phyloP scores from a whole-genome alignment of 768 basidiomycete species.

The Lyophyllum decastes region DNA sequence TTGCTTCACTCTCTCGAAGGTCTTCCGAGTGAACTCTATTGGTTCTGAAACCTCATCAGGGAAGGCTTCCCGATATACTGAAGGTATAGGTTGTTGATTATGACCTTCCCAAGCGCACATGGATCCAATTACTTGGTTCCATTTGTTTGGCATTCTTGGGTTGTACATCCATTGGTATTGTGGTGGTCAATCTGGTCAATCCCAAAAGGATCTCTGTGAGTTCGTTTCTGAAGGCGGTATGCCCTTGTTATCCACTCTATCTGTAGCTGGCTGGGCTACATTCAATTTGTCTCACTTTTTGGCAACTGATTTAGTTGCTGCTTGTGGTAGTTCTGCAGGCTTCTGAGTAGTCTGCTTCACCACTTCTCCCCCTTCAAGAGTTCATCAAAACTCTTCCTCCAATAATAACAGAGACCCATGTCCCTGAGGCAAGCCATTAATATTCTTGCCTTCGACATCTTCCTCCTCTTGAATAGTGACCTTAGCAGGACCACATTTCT shows the following conservation, averaged over 20 bases:
- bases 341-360: not conserved
- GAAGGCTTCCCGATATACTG: not conserved
- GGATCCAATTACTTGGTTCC: conserved; percentile 19
- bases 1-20: not conserved
- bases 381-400: not conserved
- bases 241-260: not conserved
- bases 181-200: not conserved
- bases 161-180: not conserved
- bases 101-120: not conserved
- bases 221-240: not conserved
- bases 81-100: not conserved
- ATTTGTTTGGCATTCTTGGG: conserved; percentile 20
- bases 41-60: not conserved
- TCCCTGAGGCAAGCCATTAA: not conserved
- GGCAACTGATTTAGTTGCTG: not conserved
- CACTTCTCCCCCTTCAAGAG: conserved; percentile 2
- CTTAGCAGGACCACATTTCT: not conserved
- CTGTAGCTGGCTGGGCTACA: not conserved
- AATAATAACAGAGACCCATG: not conserved
- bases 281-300: not conserved
- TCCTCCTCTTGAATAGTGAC: not conserved
- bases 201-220: not conserved
- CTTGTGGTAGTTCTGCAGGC: not conserved
- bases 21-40: not conserved
- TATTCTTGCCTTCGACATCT: not conserved